These are phyloP conservation scores for Eucalyptus victrix DNA, from an alignment of 345 rosid species.

Conservation along the genomic window DNA sequence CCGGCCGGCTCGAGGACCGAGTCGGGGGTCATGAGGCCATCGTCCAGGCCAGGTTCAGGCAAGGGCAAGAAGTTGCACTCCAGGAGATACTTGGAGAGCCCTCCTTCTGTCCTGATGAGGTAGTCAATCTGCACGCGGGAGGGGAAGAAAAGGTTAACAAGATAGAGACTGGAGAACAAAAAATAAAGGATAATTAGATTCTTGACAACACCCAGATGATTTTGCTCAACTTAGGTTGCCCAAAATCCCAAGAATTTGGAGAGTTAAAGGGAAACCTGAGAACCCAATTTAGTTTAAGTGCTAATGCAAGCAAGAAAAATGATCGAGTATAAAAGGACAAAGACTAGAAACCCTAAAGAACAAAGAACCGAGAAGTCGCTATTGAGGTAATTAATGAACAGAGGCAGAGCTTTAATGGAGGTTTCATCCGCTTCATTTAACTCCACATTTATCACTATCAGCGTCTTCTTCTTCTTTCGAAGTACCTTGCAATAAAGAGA, in stretches of 20 bases:
- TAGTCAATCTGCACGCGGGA: conserved; percentile 36
- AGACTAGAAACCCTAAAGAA: not conserved
- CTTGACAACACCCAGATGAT: not conserved
- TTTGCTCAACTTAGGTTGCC: not conserved
- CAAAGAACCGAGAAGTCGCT: not conserved
- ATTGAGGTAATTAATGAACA: not conserved
- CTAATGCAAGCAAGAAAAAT: not conserved
- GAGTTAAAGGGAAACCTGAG: not conserved
- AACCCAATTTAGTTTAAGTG: not conserved
- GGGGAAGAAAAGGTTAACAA: not conserved
- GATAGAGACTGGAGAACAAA: not conserved
- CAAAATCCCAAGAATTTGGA: not conserved
- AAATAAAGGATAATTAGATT: not conserved
- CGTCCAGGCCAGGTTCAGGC: conserved; percentile 27
- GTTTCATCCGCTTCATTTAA: not conserved
- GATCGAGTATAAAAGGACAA: not conserved
- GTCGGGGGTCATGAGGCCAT: conserved; percentile 42
- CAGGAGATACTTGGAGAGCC: conserved; percentile 43
- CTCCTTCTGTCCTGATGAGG: conserved; percentile 39
- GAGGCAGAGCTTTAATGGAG: not conserved
- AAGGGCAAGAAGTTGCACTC: conserved; percentile 56
- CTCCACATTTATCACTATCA: not conserved
- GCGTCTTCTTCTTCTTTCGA: not conserved
- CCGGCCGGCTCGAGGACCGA: conserved; percentile 51
- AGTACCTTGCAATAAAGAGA: conserved; percentile 20